Base-by-base conservation (phyloP, 31 red algal species). In the Porphyra umbilicalis region DNA sequence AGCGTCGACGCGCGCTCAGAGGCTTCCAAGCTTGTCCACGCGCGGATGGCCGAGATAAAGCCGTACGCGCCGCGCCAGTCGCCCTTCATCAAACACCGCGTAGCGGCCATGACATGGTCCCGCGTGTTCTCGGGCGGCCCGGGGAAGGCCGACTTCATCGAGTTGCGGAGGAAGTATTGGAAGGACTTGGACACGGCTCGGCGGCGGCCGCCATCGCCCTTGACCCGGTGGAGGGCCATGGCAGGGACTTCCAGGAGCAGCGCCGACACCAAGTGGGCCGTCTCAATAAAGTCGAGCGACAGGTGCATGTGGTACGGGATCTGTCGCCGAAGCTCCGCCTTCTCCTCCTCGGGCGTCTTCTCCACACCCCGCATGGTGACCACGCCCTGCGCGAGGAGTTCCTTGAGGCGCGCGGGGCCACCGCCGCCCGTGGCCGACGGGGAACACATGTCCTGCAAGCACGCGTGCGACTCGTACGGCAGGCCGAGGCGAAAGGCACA, bases 281-380 rank as follows among this genome's bases (percentile, higher is more conserved):
- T 92, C 83, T 99, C 97, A 35, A 99, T 89, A 39, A 99, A 92
- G 42, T 99, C 97, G 42, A 95, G 77, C 35, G 92, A 89, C 42
- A 99, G 87, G 71, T 99, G 93, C 97, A 99, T 96, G 80, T 99
- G 97, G 83, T 95, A 99, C 29, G 97, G 97, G 36, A 99, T 83
- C 76, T 96, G 97, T 37, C 94, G 89, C 34, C 90, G 82, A 34
- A 87, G 87, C 82, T 99, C 97, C 39, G 91, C 85, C 82, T 92
- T 89, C 88, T 99, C 90, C 85, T 95, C 90, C 34, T 97, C 95
- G n/a, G 90, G 77, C 76, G 85, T 97, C 82, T 97, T 97, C 80
- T 97, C 95, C 79, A 90, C 88, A 8, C 95, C 95, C 75, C 93
- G 87, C 76, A 89, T 82, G 77, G 86, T 83, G 31, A 88, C 83